phyloP scores from a whole-genome alignment of 768 basidiomycete species.

The Chiua virens region DNA sequence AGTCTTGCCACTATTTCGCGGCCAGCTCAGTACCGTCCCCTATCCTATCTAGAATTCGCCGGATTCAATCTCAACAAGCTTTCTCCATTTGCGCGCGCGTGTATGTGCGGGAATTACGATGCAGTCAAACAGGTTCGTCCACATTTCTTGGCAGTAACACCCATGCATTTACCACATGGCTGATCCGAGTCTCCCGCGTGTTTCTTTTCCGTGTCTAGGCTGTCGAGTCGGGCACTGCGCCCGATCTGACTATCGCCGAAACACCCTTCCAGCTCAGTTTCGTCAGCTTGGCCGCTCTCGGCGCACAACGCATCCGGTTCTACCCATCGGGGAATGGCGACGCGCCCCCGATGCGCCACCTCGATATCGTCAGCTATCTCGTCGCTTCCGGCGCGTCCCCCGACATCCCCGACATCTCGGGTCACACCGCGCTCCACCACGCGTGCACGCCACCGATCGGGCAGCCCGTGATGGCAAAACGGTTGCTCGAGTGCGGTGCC shows the following conservation, averaged over 20 bases:
- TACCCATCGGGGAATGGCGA: neutral
- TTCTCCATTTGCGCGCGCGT: conserved; percentile 24
- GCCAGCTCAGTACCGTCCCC: neutral
- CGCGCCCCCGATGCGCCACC: conserved; percentile 21
- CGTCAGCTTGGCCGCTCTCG: conserved; percentile 39
- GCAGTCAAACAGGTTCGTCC: conserved; percentile 21
- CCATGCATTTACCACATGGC: neutral
- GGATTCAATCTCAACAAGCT: conserved; percentile 18
- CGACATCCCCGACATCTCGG: conserved; percentile 45
- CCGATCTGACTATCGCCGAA: conserved; percentile 40
- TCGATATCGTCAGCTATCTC: conserved; percentile 41
- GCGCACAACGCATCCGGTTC: conserved; percentile 37
- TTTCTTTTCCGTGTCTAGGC: conserved; percentile 8
- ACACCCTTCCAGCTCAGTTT: conserved; percentile 46
- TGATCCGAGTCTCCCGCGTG: neutral
- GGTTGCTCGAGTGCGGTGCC: conserved; percentile 47
- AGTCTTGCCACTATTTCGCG: neutral
- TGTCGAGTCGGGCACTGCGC: conserved; percentile 31
- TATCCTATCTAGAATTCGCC: conserved; percentile 16
- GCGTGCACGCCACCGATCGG: conserved; percentile 31
- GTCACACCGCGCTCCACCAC: conserved; percentile 52
- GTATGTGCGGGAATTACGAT: conserved; percentile 23
- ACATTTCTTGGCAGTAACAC: neutral
- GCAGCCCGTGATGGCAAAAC: conserved; percentile 33
- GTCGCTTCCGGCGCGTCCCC: conserved; percentile 41